A percentile compares a stretch with the other conserved stretches of the same genome.
Evolutionary conservation across 1,139 yeast genomes (phyloP).

Genomic region (Pichiaceae sp.): DNA sequence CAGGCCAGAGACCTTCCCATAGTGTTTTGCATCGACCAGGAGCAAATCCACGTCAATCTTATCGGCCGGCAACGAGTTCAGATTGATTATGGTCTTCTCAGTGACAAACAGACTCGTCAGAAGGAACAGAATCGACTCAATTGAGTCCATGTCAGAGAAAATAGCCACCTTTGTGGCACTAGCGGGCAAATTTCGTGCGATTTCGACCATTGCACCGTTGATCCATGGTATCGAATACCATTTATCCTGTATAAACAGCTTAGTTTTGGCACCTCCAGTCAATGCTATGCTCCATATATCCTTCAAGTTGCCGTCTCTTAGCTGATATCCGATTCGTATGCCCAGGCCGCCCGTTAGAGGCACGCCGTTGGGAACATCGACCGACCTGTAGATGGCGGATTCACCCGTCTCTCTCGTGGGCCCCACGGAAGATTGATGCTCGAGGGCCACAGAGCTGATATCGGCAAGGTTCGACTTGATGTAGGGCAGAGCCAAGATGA

Average conservation of each 20-base stretch:
- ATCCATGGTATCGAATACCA: constrained; percentile 5
- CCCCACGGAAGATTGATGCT: constrained; percentile 50
- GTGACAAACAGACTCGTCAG: constrained; percentile 20
- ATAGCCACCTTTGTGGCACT: constrained; percentile 13
- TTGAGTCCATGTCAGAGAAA: constrained; percentile 11
- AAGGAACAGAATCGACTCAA: constrained; percentile 15
- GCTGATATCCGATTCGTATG: constrained; percentile 51
- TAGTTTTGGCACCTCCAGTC: constrained; percentile 7
- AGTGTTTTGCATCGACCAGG: constrained; percentile 11
- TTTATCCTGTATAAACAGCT: neutral
- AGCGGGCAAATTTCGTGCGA: constrained; percentile 1
- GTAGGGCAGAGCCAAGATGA: constrained; percentile 6
- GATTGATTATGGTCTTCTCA: constrained; percentile 16
- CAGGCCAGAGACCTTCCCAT: constrained; percentile 2
- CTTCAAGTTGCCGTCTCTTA: constrained; percentile 60
- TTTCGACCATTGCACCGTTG: constrained; percentile 11
- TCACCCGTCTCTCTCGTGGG: constrained; percentile 49
- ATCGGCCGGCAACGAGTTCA: constrained; percentile 11
- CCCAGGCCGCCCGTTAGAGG: constrained; percentile 61
- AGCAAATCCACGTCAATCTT: constrained; percentile 11
- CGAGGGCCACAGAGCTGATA: constrained; percentile 47
- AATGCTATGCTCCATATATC: constrained; percentile 50
- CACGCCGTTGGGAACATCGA: constrained; percentile 51
- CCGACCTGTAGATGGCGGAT: constrained; percentile 58
- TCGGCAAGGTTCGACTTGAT: constrained; percentile 31